Evolutionary conservation across 2,329 filamentous ascomycete genomes (phyloP), one percentile per base, ranked within the genome.

Genomic region (Chrysoporthe cubensis): DNA sequence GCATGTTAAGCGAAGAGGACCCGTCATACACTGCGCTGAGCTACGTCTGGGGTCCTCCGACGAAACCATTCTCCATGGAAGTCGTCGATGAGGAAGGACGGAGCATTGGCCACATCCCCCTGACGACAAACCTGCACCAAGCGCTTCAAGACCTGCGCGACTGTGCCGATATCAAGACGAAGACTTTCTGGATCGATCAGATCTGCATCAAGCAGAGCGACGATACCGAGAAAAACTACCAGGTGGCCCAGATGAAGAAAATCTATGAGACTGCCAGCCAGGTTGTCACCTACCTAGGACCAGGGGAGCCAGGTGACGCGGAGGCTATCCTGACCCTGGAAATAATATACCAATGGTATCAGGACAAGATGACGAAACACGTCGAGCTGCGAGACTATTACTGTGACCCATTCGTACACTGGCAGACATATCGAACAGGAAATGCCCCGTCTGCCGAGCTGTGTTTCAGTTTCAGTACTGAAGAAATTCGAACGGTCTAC

Each of bases 151-250:
- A 57, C 54, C 37, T 57, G 54, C 54, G 32, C 54, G 54, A 57
- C 54, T 57, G 8, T 26, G 8, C 54, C 14, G 21, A 26, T 4
- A 57, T 57, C 54, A 26, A 26, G 32, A 34, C 26, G 21, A 57
- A 57, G 26, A 57, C 54, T 32, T 57, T 69, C 34, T 69, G 67
- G 67, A 48, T 69, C 14, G 67, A 69, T 37, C 58, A 48, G 50
- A 42, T 69, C 3, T 69, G 64, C 32, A 69, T 69, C 21, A 57
- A 69, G n/a, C 67, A 69, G 58, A 37, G 32, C 32, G 52, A 66
- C 21, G 11, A 43, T 8, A 9, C 21, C 48, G 67, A 69, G 34
- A 66, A 66, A 57, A 66, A 44, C 32, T 21, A 54, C 2, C 67
- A 69, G 52, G 67, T 66, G 3, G 34, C 40, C 4, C 64, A 37